A percentile compares a stretch with the other conserved stretches of the same genome.
Conservation (phyloP, 257 asterid genomes). For the Primulina tabacum region DNA sequence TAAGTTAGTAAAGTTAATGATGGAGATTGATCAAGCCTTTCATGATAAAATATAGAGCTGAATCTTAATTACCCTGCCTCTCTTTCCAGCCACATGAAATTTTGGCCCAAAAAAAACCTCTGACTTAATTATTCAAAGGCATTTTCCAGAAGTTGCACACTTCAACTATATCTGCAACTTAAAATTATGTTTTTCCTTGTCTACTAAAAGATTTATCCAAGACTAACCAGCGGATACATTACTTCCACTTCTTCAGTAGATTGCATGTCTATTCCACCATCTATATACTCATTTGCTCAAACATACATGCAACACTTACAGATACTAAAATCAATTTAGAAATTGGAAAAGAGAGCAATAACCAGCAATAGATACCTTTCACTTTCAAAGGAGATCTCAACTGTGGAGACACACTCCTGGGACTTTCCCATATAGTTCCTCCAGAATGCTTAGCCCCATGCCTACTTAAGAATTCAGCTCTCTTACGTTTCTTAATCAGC, state of each 20-base stretch:
- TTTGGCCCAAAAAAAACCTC: background rate
- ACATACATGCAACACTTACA: background rate
- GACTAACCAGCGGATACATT: background rate
- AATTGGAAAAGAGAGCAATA: conserved; percentile 7
- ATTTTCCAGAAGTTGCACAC: background rate
- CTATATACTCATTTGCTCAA: background rate
- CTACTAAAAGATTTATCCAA: background rate
- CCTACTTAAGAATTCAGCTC: conserved; percentile 67
- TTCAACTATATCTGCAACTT: background rate
- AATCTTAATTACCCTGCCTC: background rate
- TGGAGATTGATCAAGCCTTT: background rate
- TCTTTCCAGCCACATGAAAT: background rate
- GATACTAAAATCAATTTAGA: background rate
- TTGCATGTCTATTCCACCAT: background rate
- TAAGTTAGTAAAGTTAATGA: background rate
- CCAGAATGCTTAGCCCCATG: conserved; percentile 36
- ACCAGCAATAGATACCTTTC: conserved; percentile 37
- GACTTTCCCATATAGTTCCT: conserved; percentile 43
- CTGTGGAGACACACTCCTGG: conserved; percentile 41
- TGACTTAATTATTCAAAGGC: background rate
- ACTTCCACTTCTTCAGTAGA: background rate
- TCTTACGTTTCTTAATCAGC: conserved; percentile 34
- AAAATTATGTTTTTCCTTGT: background rate
- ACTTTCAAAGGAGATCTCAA: conserved; percentile 47
- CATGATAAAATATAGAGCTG: background rate